Conservation (phyloP, 805 yeast genomes). For the Pichia pseudocactophila region DNA sequence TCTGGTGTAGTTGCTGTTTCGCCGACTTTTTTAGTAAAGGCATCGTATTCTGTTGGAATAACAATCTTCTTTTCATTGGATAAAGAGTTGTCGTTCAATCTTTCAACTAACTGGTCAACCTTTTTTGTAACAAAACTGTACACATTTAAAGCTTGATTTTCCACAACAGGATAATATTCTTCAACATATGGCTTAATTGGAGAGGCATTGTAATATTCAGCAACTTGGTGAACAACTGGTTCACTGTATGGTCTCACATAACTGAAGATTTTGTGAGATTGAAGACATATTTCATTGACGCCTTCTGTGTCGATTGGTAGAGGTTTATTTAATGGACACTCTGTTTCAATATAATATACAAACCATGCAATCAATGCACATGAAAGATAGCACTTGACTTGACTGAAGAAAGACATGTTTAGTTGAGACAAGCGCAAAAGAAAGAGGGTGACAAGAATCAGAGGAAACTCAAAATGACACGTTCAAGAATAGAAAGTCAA, state of each 20-base stretch:
- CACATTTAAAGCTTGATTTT: constrained; percentile 4
- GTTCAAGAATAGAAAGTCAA: too few relatives aligned
- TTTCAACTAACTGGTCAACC: constrained; percentile 2
- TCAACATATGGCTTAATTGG: constrained; percentile 21
- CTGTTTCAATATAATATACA: constrained; percentile 15
- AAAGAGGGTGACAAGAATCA: too few relatives aligned
- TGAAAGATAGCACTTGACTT: constrained; percentile 14
- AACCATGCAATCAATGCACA: constrained; percentile 13
- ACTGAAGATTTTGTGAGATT: constrained; percentile 15
- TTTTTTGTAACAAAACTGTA: constrained; percentile 1
- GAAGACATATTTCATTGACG: constrained; percentile 17
- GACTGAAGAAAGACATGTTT: constrained; percentile 9
- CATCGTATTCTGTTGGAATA: constrained; percentile 5
- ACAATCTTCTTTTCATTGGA: constrained; percentile 7
- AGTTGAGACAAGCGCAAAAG: too few relatives aligned
- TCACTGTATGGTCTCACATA: constrained; percentile 16
- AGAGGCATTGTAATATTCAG: constrained; percentile 15
- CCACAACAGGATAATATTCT: constrained; percentile 8
- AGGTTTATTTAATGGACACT: constrained; percentile 21
- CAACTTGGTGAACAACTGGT: constrained; percentile 13
- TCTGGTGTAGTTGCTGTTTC: neutral
- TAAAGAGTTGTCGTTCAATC: constrained; percentile 5
- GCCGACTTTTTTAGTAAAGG: neutral
- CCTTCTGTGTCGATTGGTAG: constrained; percentile 8
- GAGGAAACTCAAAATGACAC: too few relatives aligned